Percentiles rank a stretch among this genome's conserved stretches.
phyloP scores from a whole-genome alignment of 2,329 filamentous ascomycete genomes.

The Curvularia verruculosa region DNA sequence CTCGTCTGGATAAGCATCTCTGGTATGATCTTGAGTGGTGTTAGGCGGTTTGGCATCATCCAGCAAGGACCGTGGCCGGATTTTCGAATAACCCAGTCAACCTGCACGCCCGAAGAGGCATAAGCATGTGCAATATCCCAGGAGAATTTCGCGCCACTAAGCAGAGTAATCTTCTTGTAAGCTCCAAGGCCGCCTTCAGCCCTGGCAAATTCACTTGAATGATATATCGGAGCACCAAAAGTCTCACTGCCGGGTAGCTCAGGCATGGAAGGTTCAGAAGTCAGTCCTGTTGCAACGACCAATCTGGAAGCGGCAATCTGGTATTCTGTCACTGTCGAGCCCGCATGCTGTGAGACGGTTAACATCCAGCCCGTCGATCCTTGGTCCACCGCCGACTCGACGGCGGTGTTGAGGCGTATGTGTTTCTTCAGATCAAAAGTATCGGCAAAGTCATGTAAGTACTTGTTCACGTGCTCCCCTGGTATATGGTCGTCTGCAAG shows the following conservation, averaged over 20 bases:
- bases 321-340: neutral
- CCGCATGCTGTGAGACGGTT: constrained; percentile 9
- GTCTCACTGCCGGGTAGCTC: constrained; percentile 56
- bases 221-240: constrained; percentile 63
- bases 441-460: constrained; percentile 56
- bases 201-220: constrained; percentile 61
- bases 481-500: constrained; percentile 63
- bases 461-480: constrained; percentile 62
- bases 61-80: constrained; percentile 64
- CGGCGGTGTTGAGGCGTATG: constrained; percentile 60
- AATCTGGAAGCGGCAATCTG: constrained; percentile 53
- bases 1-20: constrained; percentile 70
- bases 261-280: constrained; percentile 64
- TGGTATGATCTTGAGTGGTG: constrained; percentile 68
- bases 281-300: constrained; percentile 67
- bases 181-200: constrained; percentile 45
- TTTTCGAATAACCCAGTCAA: constrained; percentile 64
- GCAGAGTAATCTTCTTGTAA: constrained; percentile 54
- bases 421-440: constrained; percentile 55
- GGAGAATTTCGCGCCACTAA: constrained; percentile 68
- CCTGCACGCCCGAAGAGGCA: constrained; percentile 57
- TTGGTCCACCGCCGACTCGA: constrained; percentile 55
- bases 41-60: constrained; percentile 66
- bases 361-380: constrained; percentile 33
- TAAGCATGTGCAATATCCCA: constrained; percentile 67